Evolutionary conservation across 352 stramenopile species (phyloP), one percentile per base, ranked within the genome.

Genomic region (Phytophthora syringae): DNA sequence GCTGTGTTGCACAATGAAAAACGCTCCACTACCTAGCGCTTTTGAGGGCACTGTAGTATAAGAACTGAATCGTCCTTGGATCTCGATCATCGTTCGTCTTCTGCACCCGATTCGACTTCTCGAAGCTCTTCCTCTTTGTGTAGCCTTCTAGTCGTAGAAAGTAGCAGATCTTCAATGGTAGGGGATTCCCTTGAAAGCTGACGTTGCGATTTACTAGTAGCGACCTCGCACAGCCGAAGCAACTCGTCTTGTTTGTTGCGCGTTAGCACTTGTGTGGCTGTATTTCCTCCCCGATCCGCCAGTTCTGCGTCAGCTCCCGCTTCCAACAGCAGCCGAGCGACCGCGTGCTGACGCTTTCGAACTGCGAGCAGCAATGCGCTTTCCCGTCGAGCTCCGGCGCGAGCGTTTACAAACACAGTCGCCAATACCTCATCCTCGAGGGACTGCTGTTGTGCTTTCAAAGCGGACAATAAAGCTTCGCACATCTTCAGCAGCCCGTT

Each of bases 281-380:
- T 78, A 3, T 81, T 89, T 4, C 67, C 72, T 5, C 80, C 82
- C 13, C 82, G 76, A 52, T 89, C 82, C 0, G 70, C 55, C 5
- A 88, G 34, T 36, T 67, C 62, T 42, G 73, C 68, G 56, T 91
- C 72, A 0, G 78, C 82, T 10, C 77, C 80, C 4, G 67, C 64
- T 43, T 70, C 55, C 4, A 89, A 40, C 2, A 91, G 59, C 39
- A 87, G 44, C 25, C 64, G 63, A 7, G 64, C 78, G 6, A 86
- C 61, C 32, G 86, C 64, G 24, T 74, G 48, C 32, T 83, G 78
- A 30, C 77, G 72, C 71, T 90, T 92, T 3, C 82, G 77, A 58
- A 76, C 79, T 21, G 83, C 81, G 49, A 92, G 72, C n/a, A 92
- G 63, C 34, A 94, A 55, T 18, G 85, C 79, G 15, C 60, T 85